Evolutionary conservation across 169 alveolate genomes (phyloP), one percentile per base, ranked within the genome.

Genomic region (Cryptosporidium viatorum): DNA sequence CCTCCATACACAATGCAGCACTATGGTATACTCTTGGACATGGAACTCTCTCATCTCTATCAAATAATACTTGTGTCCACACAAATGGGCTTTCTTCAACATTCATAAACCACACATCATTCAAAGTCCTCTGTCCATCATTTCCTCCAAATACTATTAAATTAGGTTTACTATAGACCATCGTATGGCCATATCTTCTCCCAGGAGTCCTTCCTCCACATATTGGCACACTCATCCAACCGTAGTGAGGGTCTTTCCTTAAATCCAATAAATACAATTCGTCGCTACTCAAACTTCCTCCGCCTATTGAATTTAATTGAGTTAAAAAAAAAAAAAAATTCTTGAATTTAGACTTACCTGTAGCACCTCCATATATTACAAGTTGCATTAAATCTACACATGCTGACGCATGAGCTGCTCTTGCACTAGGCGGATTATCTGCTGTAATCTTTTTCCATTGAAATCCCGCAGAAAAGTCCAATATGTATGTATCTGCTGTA

Each of bases 381-480:
- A 98, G 93, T 89, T 98, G 98, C 85, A 94, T 85, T 69, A 94
- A 91, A 84, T 98, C 99, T 8, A 98, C 99, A 84, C 99, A 95
- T n/a, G 99, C 98, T 21, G 99, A 97, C n/a, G 99, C 98, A 91
- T 99, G 99, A 7, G 99, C 99, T 21, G 99, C 99, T 68, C 99
- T 93, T 16, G 99, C 99, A 65, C 98, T 93, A 33, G 99, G 99
- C 18, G 98, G 94, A 50, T 94, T 94, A 84, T 94, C 96, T 33
- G 97, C 96, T 59, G 91, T 94, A 18, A 97, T 91, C 85, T 95
- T 96, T 10, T 94, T 93, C 98, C 99, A 97, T 39, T 92, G 91
- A 70, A 80, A 80, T n/a, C 94, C 94, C 31, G 96, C 94, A n/a
- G 91, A 65, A 39, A 95, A 92, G 86, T 97, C 98, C 50, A 95